Percentiles rank a stretch among this genome's conserved stretches.
phyloP scores from a whole-genome alignment of 306 rosid species.

The Cicer pinnatifidum region DNA sequence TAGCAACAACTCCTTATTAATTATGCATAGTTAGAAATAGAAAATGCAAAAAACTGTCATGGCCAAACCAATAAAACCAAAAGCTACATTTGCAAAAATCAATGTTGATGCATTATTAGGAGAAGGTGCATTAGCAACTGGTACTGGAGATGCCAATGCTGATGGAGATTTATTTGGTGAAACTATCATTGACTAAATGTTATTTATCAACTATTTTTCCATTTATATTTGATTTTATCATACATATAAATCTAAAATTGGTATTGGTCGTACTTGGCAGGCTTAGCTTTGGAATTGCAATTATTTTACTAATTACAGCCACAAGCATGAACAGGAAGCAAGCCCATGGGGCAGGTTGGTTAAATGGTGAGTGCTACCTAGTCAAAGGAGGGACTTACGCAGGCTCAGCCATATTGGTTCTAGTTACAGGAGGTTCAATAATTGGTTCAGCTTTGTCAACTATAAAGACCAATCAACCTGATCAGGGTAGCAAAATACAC shows the following conservation, averaged over 20 bases:
- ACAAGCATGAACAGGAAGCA: constrained; percentile 82
- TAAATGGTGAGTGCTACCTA: constrained; percentile 80
- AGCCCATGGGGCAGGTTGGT: constrained; percentile 77
- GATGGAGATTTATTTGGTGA: constrained; percentile 42
- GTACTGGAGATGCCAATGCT: constrained; percentile 47
- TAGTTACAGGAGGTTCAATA: constrained; percentile 53
- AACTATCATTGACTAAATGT: no score
- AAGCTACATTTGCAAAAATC: constrained; percentile 39
- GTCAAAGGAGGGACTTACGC: constrained; percentile 63
- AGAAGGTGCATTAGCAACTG: constrained; percentile 49
- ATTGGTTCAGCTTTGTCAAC: constrained; percentile 55
- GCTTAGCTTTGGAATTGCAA: constrained; percentile 72
- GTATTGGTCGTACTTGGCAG: constrained; percentile 55
- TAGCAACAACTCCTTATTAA: constrained; percentile 25
- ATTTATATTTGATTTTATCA: no score
- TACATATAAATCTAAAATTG: constrained; percentile 16
- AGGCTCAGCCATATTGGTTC: constrained; percentile 62
- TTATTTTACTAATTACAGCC: constrained; percentile 54
- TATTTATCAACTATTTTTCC: no score
- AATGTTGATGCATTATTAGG: constrained; percentile 49
- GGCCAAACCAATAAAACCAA: constrained; percentile 47
- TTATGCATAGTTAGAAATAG: constrained; percentile 42
- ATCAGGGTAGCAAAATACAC: constrained; percentile 50
- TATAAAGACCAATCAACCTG: constrained; percentile 46
- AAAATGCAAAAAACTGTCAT: constrained; percentile 44